A percentile compares a stretch with the other conserved stretches of the same genome.
These are phyloP conservation scores for Pseudomassariella vexata DNA, from an alignment of 2,329 filamentous ascomycete species.

Conservation along the genomic window DNA sequence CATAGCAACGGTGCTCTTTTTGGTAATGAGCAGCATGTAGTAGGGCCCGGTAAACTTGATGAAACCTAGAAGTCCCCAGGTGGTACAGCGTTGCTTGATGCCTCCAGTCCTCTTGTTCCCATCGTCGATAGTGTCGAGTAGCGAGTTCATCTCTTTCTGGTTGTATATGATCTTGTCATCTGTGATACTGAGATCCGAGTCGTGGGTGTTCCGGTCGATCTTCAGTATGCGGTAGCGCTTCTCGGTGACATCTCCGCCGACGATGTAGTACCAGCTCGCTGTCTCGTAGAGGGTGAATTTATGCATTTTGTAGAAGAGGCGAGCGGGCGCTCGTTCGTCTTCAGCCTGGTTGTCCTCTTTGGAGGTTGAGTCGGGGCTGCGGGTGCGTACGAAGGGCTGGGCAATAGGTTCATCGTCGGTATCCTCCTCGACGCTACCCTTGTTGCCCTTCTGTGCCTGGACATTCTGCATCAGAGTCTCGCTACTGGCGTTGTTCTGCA, in stretches of 20 bases:
- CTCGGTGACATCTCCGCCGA: conserved; percentile 87
- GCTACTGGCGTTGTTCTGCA: conserved; percentile 34
- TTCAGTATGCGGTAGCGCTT: conserved; percentile 86
- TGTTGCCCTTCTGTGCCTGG: conserved; percentile 17
- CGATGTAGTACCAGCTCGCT: conserved; percentile 85
- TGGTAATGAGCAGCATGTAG: conserved; percentile 96
- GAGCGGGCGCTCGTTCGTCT: conserved; percentile 21
- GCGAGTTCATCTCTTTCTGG: conserved; percentile 83
- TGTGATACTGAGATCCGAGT: conserved; percentile 71
- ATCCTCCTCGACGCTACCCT: conserved; percentile 35
- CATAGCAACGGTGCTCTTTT: conserved; percentile 93
- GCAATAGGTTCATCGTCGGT: conserved; percentile 55
- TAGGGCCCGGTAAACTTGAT: conserved; percentile 93
- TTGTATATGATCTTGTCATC: conserved; percentile 96
- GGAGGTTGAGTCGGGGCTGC: conserved; percentile 40
- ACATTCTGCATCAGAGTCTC: conserved; percentile 27
- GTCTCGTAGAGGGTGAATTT: conserved; percentile 98
- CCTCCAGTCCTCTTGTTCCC: conserved; percentile 89
- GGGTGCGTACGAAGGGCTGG: conserved; percentile 50
- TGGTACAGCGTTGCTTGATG: conserved; percentile 80
- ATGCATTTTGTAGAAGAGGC: conserved; percentile 67
- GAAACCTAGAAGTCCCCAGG: conserved; percentile 92
- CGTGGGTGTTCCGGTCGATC: conserved; percentile 82
- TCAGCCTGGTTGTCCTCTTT: conserved; percentile 12
- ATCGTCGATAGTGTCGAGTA: conserved; percentile 92